Base-by-base conservation (phyloP, 2,329 filamentous ascomycete genomes). In the Anisogramma anomala region DNA sequence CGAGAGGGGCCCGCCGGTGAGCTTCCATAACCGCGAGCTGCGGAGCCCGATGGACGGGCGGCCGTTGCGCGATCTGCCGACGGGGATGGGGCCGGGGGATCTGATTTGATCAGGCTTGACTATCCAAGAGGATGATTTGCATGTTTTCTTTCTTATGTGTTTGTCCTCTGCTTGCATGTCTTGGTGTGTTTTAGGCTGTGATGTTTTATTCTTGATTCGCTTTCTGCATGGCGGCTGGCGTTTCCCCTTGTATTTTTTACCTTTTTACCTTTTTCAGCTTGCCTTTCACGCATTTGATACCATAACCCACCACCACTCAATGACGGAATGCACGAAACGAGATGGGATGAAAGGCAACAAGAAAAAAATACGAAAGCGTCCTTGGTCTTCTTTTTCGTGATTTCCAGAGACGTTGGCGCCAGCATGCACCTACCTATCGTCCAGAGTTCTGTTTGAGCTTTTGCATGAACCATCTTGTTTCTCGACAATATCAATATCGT, bases 71-170 rank as follows among this genome's bases (percentile, higher is more conserved):
- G 48, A 52, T 37, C 45, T 49, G 28, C 50, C 40, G 33, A 42
- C 40, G 4, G 40, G 40, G 14, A 35, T 42, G 33, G 26, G 27
- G 17, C 33, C 33, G 44, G 51, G 64, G 33, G 61, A 64, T 42
- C 60, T 65, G 42, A 48, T 34, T 28, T 48, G 25, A 45, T 71
- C 49, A 40, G 72, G 64, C n/a, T n/a, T n/a, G n/a, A n/a, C n/a
- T n/a, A n/a, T n/a, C n/a, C n/a, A n/a, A n/a, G 54, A 71, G 76
- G 58, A 69, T 77, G 69, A 69, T 77, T 49, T 77, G 58, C 56
- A 48, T 22, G 22, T 28, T 20, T 8, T 9, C 13, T 14, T 37
- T 19, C 39, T 36, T 20, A 31, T 38, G 26, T 44, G 20, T 39
- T 37, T 43, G 27, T 39, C 39, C 11, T 17, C 42, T 23, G 13